These are phyloP conservation scores for Ophiostoma quercus DNA, from an alignment of 2,329 filamentous ascomycete genomes.

Conservation along the genomic window DNA sequence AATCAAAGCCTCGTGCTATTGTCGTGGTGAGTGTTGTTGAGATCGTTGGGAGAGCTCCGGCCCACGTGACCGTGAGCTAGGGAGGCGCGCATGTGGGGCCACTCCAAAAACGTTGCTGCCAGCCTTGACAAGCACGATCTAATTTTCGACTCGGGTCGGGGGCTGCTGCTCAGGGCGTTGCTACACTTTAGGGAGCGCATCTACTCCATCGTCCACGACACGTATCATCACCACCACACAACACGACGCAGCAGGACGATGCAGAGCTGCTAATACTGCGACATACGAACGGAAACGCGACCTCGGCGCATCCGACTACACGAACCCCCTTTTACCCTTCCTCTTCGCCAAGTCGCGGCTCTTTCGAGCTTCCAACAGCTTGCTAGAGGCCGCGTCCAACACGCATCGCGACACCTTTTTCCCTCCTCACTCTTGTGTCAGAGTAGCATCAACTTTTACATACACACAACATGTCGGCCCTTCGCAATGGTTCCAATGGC, in stretches of 20 bases:
- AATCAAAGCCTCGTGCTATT: background rate
- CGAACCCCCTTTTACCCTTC: background rate
- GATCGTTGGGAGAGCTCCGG: background rate
- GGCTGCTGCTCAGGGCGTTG: slow-evolving; percentile 5
- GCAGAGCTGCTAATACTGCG: slow-evolving; percentile 15
- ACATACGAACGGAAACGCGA: slow-evolving; percentile 9
- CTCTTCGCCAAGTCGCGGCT: slow-evolving; percentile 13
- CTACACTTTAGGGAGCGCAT: slow-evolving; percentile 15
- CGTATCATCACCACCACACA: slow-evolving; percentile 14
- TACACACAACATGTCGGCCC: slow-evolving; percentile 38
- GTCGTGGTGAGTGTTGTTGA: background rate
- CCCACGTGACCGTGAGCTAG: slow-evolving; percentile 16
- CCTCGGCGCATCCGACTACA: slow-evolving; percentile 5
- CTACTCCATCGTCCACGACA: slow-evolving; percentile 5
- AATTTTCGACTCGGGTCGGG: slow-evolving; percentile 17
- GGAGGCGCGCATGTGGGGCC: slow-evolving; percentile 17
- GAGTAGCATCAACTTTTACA: background rate
- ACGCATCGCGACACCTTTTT: slow-evolving; percentile 6
- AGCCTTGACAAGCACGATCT: slow-evolving; percentile 19
- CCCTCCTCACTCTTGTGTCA: background rate
- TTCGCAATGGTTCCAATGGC: slow-evolving; percentile 43
- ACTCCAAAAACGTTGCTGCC: slow-evolving; percentile 19
- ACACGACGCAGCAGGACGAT: slow-evolving; percentile 14
- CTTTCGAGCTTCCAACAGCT: slow-evolving; percentile 12
- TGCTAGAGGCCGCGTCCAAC: slow-evolving; percentile 13